These are phyloP conservation scores for Tricholoma flavovirens DNA, from an alignment of 768 basidiomycete genomes.

Conservation along the genomic window DNA sequence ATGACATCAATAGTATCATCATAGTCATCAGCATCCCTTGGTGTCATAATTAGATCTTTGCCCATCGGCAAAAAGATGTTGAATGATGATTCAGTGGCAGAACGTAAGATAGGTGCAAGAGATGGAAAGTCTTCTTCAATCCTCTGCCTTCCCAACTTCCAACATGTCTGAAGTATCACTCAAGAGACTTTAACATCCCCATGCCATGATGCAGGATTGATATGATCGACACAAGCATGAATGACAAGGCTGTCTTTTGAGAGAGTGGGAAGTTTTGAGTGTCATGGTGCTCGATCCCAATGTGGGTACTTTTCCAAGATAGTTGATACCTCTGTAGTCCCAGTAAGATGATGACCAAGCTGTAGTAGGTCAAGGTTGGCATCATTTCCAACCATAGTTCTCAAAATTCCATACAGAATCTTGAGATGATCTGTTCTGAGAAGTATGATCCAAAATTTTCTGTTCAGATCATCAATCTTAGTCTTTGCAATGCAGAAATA, in stretches of 20 bases:
- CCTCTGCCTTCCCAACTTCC: too few species aligned
- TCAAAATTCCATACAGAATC: slow-evolving; percentile 27
- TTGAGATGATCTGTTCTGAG: slow-evolving; percentile 35
- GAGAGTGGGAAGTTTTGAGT: slow-evolving; percentile 23
- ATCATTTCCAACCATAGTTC: slow-evolving; percentile 31
- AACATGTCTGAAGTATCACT: too few species aligned
- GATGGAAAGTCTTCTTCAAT: too few species aligned
- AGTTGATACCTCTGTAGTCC: slow-evolving; percentile 24
- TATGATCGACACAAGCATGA: too few species aligned
- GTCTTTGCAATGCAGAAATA: slow-evolving; percentile 34
- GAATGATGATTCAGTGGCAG: slow-evolving; percentile 15
- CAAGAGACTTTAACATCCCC: too few species aligned
- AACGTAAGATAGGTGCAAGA: too few species aligned
- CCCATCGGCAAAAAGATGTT: neutral
- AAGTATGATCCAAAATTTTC: slow-evolving; percentile 28
- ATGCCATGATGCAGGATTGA: too few species aligned
- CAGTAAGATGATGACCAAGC: slow-evolving; percentile 21
- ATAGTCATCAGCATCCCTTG: too few species aligned
- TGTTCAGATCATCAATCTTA: slow-evolving; percentile 26
- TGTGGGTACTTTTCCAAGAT: slow-evolving; percentile 32
- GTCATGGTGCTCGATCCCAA: slow-evolving; percentile 31
- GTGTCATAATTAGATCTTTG: too few species aligned
- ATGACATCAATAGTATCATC: too few species aligned
- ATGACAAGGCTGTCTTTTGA: neutral
- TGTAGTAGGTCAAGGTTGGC: slow-evolving; percentile 22